Evolutionary conservation across 805 yeast genomes (phyloP), one percentile per base, ranked within the genome.

Genomic region (Candida tammaniensis): DNA sequence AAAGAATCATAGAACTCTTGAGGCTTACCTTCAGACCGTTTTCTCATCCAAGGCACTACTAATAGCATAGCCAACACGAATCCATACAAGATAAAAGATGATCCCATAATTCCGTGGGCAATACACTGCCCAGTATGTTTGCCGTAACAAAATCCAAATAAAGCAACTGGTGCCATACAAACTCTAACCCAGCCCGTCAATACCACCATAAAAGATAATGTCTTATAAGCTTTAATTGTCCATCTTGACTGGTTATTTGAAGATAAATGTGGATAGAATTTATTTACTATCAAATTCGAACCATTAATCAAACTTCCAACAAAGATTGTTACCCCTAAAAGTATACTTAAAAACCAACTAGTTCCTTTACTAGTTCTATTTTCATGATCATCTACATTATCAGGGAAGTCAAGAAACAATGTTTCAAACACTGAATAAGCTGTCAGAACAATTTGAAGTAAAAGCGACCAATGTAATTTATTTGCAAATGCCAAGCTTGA

Each of bases 101-200:
- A 74, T 0, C 98, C 98, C 98, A 91, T 91, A 40, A 91, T 86
- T 4, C 96, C 97, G 56, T 91, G 98, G 0, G 98, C 98, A 25
- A 88, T 75, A 57, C 98, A 91, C 60, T 91, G 98, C 16, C 98
- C 98, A 0, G 94, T 80, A 49, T 86, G 93, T 22, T 57, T 69
- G 4, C 74, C 84, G 47, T 86, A 79, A 60, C 98, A 91, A 58
- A 88, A 91, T 2, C 96, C 96, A 44, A 86, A 76, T 43, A 88
- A 53, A 1, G 95, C 83, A 28, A 86, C 81, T 5, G 91, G 86
- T 0, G 95, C 91, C 62, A 91, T 61, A 33, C 88, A 79, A 20
- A 76, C 73, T 44, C 86, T 79, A 7, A 88, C 81, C 84, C 94
- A 86, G 7, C 94, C 93, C 6, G 77, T 67, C 9, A 80, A 37